phyloP scores from a whole-genome alignment of 1,139 yeast genomes.

The Candida pseudocylindracea region DNA sequence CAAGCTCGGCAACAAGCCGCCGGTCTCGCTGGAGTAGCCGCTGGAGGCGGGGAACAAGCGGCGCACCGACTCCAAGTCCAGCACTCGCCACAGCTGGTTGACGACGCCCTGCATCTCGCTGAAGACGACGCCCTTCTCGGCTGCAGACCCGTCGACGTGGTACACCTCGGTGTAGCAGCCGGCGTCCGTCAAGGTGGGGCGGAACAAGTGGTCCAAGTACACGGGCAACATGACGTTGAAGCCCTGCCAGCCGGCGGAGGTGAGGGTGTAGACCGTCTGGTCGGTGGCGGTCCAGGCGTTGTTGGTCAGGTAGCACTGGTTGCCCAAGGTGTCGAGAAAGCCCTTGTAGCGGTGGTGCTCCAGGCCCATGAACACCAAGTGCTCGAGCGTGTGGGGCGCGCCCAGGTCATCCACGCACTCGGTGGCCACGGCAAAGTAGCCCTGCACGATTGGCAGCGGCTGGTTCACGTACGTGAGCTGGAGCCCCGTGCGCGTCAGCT shows the following conservation, averaged over 20 bases:
- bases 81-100: conserved; percentile 51
- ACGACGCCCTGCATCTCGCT: conserved; percentile 96
- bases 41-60: conserved; percentile 33
- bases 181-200: conserved; percentile 74
- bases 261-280: conserved; percentile 81
- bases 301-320: conserved; percentile 64
- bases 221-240: conserved; percentile 68
- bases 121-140: conserved; percentile 92
- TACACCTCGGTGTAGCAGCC: conserved; percentile 91
- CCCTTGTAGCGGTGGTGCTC: conserved; percentile 83
- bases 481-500: conserved; percentile 56
- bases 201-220: conserved; percentile 67
- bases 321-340: conserved; percentile 67
- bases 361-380: conserved; percentile 87
- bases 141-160: conserved; percentile 77
- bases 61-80: conserved; percentile 42
- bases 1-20: conserved; percentile 67
- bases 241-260: conserved; percentile 95
- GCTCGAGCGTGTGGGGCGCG: conserved; percentile 90
- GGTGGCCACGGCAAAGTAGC: conserved; percentile 88
- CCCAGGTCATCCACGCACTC: conserved; percentile 80
- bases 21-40: conserved; percentile 86
- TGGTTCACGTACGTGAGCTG: conserved; percentile 59
- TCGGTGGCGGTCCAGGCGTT: conserved; percentile 98
- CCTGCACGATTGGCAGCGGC: conserved; percentile 78